Base-by-base conservation (phyloP, 352 stramenopile species). In the Phytopythium aichiense region DNA sequence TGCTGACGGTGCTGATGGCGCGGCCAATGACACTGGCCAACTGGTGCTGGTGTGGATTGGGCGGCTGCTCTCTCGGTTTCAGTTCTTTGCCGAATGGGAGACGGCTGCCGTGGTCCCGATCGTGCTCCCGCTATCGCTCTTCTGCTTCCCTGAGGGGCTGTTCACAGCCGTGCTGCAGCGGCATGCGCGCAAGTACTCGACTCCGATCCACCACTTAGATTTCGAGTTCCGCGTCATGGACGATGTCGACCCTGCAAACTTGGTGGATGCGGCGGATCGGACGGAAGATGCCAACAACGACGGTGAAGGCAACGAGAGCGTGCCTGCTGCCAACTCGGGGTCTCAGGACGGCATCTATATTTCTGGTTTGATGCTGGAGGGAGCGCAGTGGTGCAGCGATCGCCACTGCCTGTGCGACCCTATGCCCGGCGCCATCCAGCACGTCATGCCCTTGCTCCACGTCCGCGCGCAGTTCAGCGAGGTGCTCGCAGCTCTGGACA, bases 391-490 rank as follows among this genome's bases (percentile, higher is more conserved):
- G 86, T 76, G 73, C 56, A 71, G 73, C 22, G 70, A 87, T 30
- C 53, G 71, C 4, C 66, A 74, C 18, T 75, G 72, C 63, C 63
- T 94, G n/a, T 79, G 74, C 8, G 73, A 81, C 15, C 69, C 85
- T 4, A 62, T 62, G 13, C 83, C 83, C 12, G 82, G 82, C 6
- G 63, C 86, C 13, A 85, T 92, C 69, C 72, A 84, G 22, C 74
- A 90, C 42, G 63, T 71, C 25, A 90, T 98, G 72, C 91, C 94
- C 22, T 63, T 89, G 15, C 91, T 98, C 28, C 87, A 94, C 58
- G 91, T 98, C 28, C 56, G 92, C 22, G 86, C 92, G 0, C 73
- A 79, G 25, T 56, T 60, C 46, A 78, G 69, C 35, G 40, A 58
- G 5, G 18, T 48, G 7, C 46, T 59, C 46, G 55, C 28, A 18